These are phyloP conservation scores for Nemophila menziesii DNA, from an alignment of 257 asterid species.

Conservation along the genomic window DNA sequence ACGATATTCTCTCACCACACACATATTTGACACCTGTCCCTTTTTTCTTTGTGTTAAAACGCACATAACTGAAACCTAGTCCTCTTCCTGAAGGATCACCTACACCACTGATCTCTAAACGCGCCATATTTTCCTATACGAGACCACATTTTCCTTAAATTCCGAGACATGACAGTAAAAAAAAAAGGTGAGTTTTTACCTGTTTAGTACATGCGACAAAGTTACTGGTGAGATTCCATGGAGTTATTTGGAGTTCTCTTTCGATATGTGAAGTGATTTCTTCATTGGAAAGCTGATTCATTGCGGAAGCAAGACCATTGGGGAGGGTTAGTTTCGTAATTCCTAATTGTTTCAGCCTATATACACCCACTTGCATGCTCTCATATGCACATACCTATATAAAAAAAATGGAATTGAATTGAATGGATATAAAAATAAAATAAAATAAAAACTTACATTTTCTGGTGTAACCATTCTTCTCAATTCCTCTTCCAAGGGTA, in stretches of 20 bases:
- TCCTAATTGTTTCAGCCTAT: constrained; percentile 87
- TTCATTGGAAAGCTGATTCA: constrained; percentile 99
- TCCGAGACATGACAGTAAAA: background rate
- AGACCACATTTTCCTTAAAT: background rate
- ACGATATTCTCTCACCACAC: constrained; percentile 97
- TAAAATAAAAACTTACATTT: constrained; percentile 63
- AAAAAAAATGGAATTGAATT: background rate
- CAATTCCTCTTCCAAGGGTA: constrained; percentile 91
- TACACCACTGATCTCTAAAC: constrained; percentile 91
- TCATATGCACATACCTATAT: constrained; percentile 88
- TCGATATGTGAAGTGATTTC: constrained; percentile 96
- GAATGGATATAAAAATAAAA: background rate
- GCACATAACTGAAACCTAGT: constrained; percentile 95
- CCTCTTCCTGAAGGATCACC: constrained; percentile 99
- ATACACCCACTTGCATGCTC: constrained; percentile 96
- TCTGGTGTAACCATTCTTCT: constrained; percentile 98
- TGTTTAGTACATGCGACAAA: constrained; percentile 93
- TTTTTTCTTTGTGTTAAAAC: constrained; percentile 84
- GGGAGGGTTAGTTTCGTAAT: constrained; percentile 71
- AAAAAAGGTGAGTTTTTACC: too few species aligned
- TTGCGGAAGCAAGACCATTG: constrained; percentile 82
- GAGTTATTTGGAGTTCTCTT: constrained; percentile 97
- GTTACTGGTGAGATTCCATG: constrained; percentile 92
- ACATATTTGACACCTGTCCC: constrained; percentile 96
- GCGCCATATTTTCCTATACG: constrained; percentile 82